Percentiles rank a stretch among this genome's conserved stretches.
Conservation (phyloP, 805 yeast genomes). For the Yarrowia keelungensis region DNA sequence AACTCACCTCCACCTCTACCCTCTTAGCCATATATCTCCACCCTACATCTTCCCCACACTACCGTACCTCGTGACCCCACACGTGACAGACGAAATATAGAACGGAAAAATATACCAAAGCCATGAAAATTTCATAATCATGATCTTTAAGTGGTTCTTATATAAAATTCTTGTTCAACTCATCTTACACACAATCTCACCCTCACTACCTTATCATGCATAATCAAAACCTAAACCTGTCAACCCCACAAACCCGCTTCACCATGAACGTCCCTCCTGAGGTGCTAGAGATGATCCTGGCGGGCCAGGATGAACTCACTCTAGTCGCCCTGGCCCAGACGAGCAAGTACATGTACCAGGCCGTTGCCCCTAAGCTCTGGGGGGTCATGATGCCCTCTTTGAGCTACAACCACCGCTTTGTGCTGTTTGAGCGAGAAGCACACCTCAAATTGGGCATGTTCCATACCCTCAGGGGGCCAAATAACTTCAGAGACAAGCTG, state of each 20-base stretch:
- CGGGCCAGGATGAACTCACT: slow-evolving; percentile 27
- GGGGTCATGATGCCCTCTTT: slow-evolving; percentile 36
- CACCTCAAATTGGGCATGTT: slow-evolving; percentile 8
- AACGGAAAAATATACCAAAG: too few relatives aligned
- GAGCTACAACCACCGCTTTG: slow-evolving; percentile 35
- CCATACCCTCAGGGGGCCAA: slow-evolving; percentile 8
- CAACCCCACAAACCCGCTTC: not conserved
- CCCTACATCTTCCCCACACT: too few relatives aligned
- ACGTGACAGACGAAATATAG: too few relatives aligned
- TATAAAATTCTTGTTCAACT: too few relatives aligned
- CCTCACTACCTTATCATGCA: slow-evolving; percentile 13
- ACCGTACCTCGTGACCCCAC: too few relatives aligned
- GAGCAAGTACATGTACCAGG: slow-evolving; percentile 3
- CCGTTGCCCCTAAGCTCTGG: slow-evolving; percentile 20
- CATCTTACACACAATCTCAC: too few relatives aligned
- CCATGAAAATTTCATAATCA: too few relatives aligned
- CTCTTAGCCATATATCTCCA: too few relatives aligned
- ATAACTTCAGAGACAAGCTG: slow-evolving; percentile 27
- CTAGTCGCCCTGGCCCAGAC: slow-evolving; percentile 14
- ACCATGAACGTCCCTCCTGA: slow-evolving; percentile 33
- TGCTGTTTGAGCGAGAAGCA: slow-evolving; percentile 27
- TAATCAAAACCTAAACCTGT: slow-evolving; percentile 14
- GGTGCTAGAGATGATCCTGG: slow-evolving; percentile 35
- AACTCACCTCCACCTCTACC: too few relatives aligned
- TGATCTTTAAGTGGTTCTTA: too few relatives aligned